Evolutionary conservation across 2,329 filamentous ascomycete species (phyloP), one percentile per base, ranked within the genome.

Genomic region (Colletotrichum tanaceti): DNA sequence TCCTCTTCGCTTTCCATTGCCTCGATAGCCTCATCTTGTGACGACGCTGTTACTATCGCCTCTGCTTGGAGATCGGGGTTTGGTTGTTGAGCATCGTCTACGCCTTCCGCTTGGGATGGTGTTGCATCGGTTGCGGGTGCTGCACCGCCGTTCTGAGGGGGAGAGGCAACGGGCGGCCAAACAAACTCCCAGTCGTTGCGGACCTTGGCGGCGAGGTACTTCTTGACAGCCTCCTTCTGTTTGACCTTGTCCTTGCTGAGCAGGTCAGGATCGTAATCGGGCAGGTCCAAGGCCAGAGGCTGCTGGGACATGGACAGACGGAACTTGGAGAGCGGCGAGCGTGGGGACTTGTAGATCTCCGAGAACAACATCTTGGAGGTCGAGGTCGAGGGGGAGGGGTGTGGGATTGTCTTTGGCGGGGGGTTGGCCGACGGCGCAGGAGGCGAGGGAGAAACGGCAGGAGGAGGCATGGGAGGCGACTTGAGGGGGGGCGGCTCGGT

Each of bases 151-250:
- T 60, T 65, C 14, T 70, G 53, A 24, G 49, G 53, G 10, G 58
- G 47, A 35, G 53, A 24, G 20, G 44, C 46, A n/a, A 65, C 64
- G 24, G 79, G 80, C 1, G 86, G 85, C 88, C 88, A 90, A 41
- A 79, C 72, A 73, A 89, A 91, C 0, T 80, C 78, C 89, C 89
- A 91, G 73, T 90, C 88, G 70, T 82, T 83, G 70, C 83, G 85
- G 47, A 91, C 79, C 71, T 84, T 87, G 24, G 83, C 81, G 3
- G 80, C 77, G 1, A 91, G 78, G 72, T 85, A 86, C 58, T 81
- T 84, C 73, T 82, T 86, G 43, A 91, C 85, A 14, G 89, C 89
- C 47, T 89, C 86, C 74, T 90, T 90, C 72, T 89, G 87, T 78
- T 85, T 89, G 32, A 77, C 70, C 75, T 90, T 90, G 75, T 91